phyloP scores from a whole-genome alignment of 495 filamentous ascomycete species.

The Cairneyella variabilis region DNA sequence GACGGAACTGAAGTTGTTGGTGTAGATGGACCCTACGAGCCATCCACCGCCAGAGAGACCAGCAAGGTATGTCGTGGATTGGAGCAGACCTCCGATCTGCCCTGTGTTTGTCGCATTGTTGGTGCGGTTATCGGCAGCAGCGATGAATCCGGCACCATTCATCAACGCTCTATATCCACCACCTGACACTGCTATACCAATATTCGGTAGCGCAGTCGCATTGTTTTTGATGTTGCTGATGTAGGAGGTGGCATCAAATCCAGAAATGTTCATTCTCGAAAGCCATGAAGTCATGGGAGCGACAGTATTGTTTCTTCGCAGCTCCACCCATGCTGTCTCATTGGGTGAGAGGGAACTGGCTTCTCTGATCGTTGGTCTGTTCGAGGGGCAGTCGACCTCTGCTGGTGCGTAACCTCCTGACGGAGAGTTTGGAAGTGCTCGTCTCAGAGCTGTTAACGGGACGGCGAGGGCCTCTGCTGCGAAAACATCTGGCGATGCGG shows the following conservation, averaged over 20 bases:
- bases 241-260: conserved; percentile 71
- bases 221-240: conserved; percentile 52
- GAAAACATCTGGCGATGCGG: conserved; percentile 15
- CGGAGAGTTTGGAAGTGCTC: conserved; percentile 46
- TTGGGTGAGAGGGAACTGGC: conserved; percentile 57
- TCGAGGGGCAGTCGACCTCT: conserved; percentile 45
- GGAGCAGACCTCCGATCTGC: conserved; percentile 79
- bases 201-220: conserved; percentile 55
- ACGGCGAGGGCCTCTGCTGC: conserved; percentile 16
- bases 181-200: conserved; percentile 61
- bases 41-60: conserved; percentile 86
- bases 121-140: conserved; percentile 80
- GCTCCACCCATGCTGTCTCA: conserved; percentile 66
- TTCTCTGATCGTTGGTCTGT: conserved; percentile 42
- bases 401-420: conserved; percentile 51
- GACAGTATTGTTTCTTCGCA: conserved; percentile 37
- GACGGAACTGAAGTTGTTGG: conserved; percentile 87
- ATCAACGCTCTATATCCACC: conserved; percentile 84
- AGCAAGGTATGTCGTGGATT: conserved; percentile 78
- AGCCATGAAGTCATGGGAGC: conserved; percentile 49
- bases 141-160: conserved; percentile 83
- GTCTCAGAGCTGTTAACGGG: conserved; percentile 7
- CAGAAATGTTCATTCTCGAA: conserved; percentile 63
- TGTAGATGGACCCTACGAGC: conserved; percentile 79
- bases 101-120: conserved; percentile 59